phyloP scores from a whole-genome alignment of 2,329 filamentous ascomycete genomes.

The Cladorrhinum sp. region DNA sequence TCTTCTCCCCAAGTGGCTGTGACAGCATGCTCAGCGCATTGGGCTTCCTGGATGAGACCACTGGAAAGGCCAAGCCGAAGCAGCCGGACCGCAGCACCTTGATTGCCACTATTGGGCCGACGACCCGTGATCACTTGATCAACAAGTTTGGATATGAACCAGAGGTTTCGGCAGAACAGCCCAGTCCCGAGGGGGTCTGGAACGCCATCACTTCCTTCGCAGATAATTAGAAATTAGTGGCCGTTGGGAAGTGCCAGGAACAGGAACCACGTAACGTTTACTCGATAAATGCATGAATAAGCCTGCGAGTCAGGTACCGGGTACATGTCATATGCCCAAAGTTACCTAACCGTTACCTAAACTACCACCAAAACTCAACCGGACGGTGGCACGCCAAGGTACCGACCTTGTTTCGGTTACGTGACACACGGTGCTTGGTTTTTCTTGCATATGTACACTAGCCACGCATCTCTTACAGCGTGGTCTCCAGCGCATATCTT shows the following conservation, averaged over 20 bases:
- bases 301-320: conserved; percentile 1
- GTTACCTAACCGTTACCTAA: conserved; percentile 21
- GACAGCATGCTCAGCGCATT: conserved; percentile 57
- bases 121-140: conserved; percentile 73
- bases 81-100: conserved; percentile 47
- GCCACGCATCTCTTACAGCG: neutral
- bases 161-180: conserved; percentile 76
- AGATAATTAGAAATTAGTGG: neutral
- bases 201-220: conserved; percentile 59
- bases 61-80: conserved; percentile 35
- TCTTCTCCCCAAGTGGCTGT: conserved; percentile 67
- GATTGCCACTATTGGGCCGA: conserved; percentile 89
- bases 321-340: neutral
- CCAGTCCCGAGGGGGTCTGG: conserved; percentile 76
- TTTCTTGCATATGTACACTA: neutral
- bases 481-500: neutral
- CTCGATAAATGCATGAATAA: conserved; percentile 5
- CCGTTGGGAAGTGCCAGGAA: neutral
- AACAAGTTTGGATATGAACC: conserved; percentile 64
- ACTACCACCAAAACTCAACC: neutral
- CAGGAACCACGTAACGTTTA: neutral
- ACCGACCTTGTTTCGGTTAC: conserved; percentile 12
- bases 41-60: conserved; percentile 47
- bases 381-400: conserved; percentile 12
- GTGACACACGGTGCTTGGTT: neutral